Percentiles rank a stretch among this genome's conserved stretches.
These are phyloP conservation scores for Starmerella bombicola DNA, from an alignment of 805 yeast genomes.

Conservation along the genomic window DNA sequence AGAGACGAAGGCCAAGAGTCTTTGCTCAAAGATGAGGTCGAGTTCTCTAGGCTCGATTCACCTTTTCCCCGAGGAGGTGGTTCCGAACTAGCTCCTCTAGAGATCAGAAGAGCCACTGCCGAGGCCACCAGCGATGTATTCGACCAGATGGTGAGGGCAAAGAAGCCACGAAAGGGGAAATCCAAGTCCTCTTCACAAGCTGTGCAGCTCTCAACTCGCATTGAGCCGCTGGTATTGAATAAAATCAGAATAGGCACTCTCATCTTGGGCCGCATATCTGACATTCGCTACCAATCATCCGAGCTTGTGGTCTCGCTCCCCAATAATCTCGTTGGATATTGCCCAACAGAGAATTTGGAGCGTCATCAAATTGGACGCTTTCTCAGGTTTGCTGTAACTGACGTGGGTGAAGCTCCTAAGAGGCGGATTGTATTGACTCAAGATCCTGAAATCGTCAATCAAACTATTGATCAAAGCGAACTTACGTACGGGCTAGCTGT, in stretches of 20 bases:
- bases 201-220: constrained; percentile 28
- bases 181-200: constrained; percentile 18
- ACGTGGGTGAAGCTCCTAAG: constrained; percentile 32
- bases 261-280: constrained; percentile 63
- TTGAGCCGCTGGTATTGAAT: constrained; percentile 53
- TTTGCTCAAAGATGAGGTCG: constrained; percentile 12
- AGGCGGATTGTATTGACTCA: constrained; percentile 37
- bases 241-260: constrained; percentile 56
- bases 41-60: constrained; percentile 6
- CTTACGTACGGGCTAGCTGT: constrained; percentile 45
- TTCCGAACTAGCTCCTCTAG: constrained; percentile 66
- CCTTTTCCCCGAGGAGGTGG: constrained; percentile 90
- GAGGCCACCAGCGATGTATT: constrained; percentile 78
- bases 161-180: constrained; percentile 29
- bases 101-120: constrained; percentile 81
- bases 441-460: constrained; percentile 64
- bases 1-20: constrained; percentile 12
- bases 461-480: constrained; percentile 50
- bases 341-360: constrained; percentile 56
- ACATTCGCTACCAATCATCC: constrained; percentile 37
- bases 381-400: constrained; percentile 68
- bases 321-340: constrained; percentile 64
- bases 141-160: constrained; percentile 17
- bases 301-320: constrained; percentile 65
- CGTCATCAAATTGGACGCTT: constrained; percentile 62